Conservation (phyloP, 2,329 filamentous ascomycete genomes). For the Ophiocordyceps unilateralis region DNA sequence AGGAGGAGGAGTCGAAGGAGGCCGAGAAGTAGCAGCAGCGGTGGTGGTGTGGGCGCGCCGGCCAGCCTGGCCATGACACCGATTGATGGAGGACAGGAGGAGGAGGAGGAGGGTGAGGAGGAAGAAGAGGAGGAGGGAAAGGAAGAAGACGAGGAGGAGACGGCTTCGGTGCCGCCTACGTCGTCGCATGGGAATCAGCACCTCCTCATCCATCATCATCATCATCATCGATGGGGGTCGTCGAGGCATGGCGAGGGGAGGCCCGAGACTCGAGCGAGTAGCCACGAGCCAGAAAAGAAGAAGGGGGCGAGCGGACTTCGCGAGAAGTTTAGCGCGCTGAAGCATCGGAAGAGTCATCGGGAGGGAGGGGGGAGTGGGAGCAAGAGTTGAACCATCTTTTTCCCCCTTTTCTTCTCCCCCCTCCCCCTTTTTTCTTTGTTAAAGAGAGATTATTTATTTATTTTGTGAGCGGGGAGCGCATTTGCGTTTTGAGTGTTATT, state of each 20-base stretch:
- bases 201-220: not conserved
- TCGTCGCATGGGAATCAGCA: not conserved
- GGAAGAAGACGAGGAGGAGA: no score
- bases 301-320: conserved; percentile 13
- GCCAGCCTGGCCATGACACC: not conserved
- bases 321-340: conserved; percentile 18
- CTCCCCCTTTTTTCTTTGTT: no score
- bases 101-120: no score
- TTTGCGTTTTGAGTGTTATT: no score
- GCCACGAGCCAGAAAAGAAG: conserved; percentile 9
- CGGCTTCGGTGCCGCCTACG: not conserved
- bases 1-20: conserved; percentile 31
- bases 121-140: not conserved
- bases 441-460: no score
- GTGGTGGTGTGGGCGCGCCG: not conserved
- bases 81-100: not conserved
- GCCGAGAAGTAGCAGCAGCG: not conserved
- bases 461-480: no score
- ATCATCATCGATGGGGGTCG: not conserved
- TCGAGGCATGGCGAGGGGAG: conserved; percentile 21
- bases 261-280: conserved; percentile 16
- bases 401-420: no score
- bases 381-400: no score
- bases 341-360: conserved; percentile 11
- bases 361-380: conserved; percentile 5